Percentiles rank a stretch among this genome's conserved stretches.
Evolutionary conservation across 768 basidiomycete genomes (phyloP).

Genomic region (Lactifluus rugatus): DNA sequence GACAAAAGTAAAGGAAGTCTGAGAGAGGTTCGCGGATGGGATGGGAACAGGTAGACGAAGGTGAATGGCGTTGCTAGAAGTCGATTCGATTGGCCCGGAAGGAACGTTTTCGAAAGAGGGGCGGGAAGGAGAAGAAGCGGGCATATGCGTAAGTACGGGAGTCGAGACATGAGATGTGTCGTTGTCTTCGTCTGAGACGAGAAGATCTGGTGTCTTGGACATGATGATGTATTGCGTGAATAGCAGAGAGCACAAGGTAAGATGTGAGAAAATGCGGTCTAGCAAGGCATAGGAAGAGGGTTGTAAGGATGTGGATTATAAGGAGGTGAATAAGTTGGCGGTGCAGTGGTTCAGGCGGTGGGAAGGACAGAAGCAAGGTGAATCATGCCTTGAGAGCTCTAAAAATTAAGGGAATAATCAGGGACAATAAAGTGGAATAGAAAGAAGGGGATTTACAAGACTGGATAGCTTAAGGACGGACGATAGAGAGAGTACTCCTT

Average conservation of each 20-base stretch:
- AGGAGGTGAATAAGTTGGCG: not conserved
- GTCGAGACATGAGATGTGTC: constrained; percentile 18
- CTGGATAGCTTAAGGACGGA: not conserved
- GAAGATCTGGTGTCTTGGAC: constrained; percentile 7
- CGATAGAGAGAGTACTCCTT: not conserved
- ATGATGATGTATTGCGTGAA: constrained; percentile 3
- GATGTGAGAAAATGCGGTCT: not conserved
- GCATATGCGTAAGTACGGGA: constrained; percentile 10
- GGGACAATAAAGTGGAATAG: not conserved
- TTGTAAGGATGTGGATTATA: not conserved
- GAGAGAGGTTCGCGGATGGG: constrained; percentile 20
- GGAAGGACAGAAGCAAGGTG: not conserved
- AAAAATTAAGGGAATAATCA: not conserved
- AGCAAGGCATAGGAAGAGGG: constrained; percentile 7
- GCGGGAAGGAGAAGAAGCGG: not conserved
- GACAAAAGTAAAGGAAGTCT: constrained; percentile 19
- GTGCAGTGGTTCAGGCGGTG: constrained; percentile 2
- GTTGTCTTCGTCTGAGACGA: constrained; percentile 13
- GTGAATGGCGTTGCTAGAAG: not conserved
- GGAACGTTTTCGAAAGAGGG: constrained; percentile 1
- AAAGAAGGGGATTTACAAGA: constrained; percentile 1
- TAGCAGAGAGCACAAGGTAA: constrained; percentile 1
- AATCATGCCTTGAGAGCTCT: not conserved
- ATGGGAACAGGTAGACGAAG: constrained; percentile 20
- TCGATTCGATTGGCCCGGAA: not conserved